Evolutionary conservation across 805 yeast genomes (phyloP).

Genomic region (Ogataea pini): DNA sequence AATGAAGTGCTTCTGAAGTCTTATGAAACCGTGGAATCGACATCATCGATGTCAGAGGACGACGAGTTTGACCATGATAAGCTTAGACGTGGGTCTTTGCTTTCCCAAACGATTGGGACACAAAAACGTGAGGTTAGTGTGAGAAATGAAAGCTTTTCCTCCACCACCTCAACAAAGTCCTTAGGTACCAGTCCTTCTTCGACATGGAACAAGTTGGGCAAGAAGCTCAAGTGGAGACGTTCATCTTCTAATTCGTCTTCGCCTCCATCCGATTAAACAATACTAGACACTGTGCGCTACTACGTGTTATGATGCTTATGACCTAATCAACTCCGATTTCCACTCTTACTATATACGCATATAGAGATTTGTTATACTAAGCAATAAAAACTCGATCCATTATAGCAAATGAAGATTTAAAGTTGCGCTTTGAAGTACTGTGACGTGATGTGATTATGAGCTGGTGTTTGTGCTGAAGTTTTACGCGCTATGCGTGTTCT

Average conservation of each 20-base stretch:
- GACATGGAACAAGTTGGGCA: conserved; percentile 30
- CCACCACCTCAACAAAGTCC: conserved; percentile 7
- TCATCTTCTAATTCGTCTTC: conserved; percentile 30
- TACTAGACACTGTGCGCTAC: conserved; percentile 3
- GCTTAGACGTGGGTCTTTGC: conserved; percentile 8
- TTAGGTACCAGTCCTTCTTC: conserved; percentile 9
- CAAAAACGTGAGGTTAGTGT: background rate
- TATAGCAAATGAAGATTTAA: background rate
- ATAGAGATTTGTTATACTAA: no score
- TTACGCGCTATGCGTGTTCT: no score
- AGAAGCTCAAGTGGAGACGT: conserved; percentile 35
- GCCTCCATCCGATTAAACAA: conserved; percentile 10
- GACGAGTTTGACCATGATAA: conserved; percentile 7
- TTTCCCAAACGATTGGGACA: background rate
- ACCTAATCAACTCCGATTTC: no score
- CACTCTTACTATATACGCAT: no score
- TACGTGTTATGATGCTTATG: background rate
- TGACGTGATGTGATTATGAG: no score
- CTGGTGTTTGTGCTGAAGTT: no score
- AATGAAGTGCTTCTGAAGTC: conserved; percentile 14
- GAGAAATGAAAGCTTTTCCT: conserved; percentile 16
- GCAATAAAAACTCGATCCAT: no score
- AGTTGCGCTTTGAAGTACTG: background rate
- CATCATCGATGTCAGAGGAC: conserved; percentile 9
- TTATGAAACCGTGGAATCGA: conserved; percentile 14